Evolutionary conservation across 2,329 filamentous ascomycete species (phyloP).

Genomic region (Scleromitrula shiraiana): DNA sequence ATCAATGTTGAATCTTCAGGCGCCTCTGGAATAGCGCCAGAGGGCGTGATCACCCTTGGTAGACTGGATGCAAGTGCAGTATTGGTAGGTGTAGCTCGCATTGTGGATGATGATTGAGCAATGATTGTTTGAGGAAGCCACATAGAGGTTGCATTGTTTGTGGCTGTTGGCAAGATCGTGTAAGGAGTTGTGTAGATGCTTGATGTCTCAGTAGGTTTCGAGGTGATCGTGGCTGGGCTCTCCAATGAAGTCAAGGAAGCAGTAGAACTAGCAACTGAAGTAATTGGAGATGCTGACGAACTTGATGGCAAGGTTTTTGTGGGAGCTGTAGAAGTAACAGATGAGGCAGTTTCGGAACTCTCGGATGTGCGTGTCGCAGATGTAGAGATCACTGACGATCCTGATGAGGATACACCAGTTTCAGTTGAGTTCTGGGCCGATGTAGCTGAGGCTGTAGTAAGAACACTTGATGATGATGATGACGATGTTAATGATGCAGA

Average conservation of each 20-base stretch:
- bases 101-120: slow-evolving; percentile 17
- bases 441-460: slow-evolving; percentile 1
- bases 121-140: slow-evolving; percentile 20
- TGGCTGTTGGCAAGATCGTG: slow-evolving; percentile 20
- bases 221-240: not conserved
- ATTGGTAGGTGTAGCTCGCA: slow-evolving; percentile 11
- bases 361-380: too few species aligned
- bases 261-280: slow-evolving; percentile 5
- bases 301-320: too few species aligned
- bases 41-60: slow-evolving; percentile 26
- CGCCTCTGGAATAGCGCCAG: slow-evolving; percentile 16
- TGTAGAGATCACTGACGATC: slow-evolving; percentile 1
- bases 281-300: too few species aligned
- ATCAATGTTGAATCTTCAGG: slow-evolving; percentile 58
- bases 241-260: slow-evolving; percentile 7
- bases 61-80: slow-evolving; percentile 23
- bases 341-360: slow-evolving; percentile 1
- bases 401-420: slow-evolving; percentile 4
- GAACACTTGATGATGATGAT: not conserved
- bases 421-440: not conserved
- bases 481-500: not conserved
- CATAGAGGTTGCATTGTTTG: slow-evolving; percentile 20
- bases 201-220: slow-evolving; percentile 7
- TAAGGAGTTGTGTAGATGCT: slow-evolving; percentile 7
- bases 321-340: not conserved